These are phyloP conservation scores for Magnaporthales sp. DNA, from an alignment of 2,329 filamentous ascomycete genomes.

Conservation along the genomic window DNA sequence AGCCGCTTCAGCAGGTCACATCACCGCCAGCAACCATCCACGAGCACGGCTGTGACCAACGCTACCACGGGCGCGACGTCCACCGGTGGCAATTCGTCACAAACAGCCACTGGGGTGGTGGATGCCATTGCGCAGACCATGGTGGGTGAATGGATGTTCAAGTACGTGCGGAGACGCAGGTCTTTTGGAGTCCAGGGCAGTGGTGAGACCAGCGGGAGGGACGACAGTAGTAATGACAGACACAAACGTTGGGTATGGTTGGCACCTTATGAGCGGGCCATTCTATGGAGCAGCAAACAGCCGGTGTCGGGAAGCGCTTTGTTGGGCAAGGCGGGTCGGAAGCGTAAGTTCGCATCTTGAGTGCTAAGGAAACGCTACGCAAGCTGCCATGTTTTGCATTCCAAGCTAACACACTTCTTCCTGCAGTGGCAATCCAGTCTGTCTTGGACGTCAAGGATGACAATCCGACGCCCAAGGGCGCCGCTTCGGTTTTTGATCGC, in stretches of 20 bases:
- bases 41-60: conserved; percentile 41
- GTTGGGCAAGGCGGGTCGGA: conserved; percentile 89
- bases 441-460: conserved; percentile 96
- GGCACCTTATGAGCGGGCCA: conserved; percentile 88
- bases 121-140: conserved; percentile 97
- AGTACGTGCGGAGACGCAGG: conserved; percentile 79
- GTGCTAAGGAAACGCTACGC: background rate
- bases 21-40: conserved; percentile 51
- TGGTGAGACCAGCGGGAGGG: conserved; percentile 33
- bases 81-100: conserved; percentile 38
- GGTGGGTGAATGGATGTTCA: conserved; percentile 97
- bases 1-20: conserved; percentile 35
- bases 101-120: conserved; percentile 72
- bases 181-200: conserved; percentile 64
- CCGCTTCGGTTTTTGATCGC: conserved; percentile 65
- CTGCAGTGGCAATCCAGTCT: conserved; percentile 84
- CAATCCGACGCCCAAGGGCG: conserved; percentile 70
- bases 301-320: conserved; percentile 79
- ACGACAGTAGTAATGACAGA: conserved; percentile 66
- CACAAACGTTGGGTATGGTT: conserved; percentile 99
- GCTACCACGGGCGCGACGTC: conserved; percentile 39
- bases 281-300: conserved; percentile 98
- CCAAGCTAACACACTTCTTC: background rate
- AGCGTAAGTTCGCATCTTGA: conserved; percentile 56
- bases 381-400: background rate